Conservation (phyloP, 805 yeast genomes). For the Candida maltosa region DNA sequence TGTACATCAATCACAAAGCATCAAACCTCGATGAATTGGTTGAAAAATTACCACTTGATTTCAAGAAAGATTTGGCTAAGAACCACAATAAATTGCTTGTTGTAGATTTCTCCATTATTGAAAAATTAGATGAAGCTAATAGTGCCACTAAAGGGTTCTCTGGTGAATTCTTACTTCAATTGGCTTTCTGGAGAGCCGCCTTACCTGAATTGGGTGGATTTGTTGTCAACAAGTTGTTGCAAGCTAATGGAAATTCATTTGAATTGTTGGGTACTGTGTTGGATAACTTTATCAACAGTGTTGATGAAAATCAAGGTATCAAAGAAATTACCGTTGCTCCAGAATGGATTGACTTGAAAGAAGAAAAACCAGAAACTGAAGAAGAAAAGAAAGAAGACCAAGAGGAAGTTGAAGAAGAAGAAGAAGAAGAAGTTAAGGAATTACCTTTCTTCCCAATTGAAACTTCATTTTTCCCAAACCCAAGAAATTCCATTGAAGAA, state of each 20-base stretch:
- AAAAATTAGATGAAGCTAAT: conserved; percentile 50
- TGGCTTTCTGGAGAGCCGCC: conserved; percentile 74
- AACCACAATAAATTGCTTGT: conserved; percentile 52
- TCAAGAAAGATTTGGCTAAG: conserved; percentile 51
- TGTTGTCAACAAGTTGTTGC: conserved; percentile 72
- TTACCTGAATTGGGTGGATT: conserved; percentile 61
- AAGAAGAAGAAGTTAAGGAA: conserved; percentile 16
- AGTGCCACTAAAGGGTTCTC: conserved; percentile 73
- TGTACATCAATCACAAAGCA: conserved; percentile 41
- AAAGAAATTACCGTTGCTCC: conserved; percentile 30
- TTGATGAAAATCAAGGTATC: conserved; percentile 42
- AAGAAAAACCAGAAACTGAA: conserved; percentile 24
- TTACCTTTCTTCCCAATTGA: conserved; percentile 58
- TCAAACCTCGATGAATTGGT: conserved; percentile 44
- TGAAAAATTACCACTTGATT: conserved; percentile 48
- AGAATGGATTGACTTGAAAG: conserved; percentile 34
- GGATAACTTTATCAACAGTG: conserved; percentile 61
- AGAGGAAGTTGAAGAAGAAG: conserved; percentile 24
- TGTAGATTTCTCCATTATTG: conserved; percentile 60
- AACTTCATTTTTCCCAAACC: conserved; percentile 63
- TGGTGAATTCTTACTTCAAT: conserved; percentile 68
- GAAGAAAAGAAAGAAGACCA: conserved; percentile 15
- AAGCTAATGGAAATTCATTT: conserved; percentile 77
- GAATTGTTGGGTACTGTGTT: conserved; percentile 74
- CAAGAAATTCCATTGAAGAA: conserved; percentile 36